Conservation (phyloP, 2,329 filamentous ascomycete species). For the Fusarium longipes region DNA sequence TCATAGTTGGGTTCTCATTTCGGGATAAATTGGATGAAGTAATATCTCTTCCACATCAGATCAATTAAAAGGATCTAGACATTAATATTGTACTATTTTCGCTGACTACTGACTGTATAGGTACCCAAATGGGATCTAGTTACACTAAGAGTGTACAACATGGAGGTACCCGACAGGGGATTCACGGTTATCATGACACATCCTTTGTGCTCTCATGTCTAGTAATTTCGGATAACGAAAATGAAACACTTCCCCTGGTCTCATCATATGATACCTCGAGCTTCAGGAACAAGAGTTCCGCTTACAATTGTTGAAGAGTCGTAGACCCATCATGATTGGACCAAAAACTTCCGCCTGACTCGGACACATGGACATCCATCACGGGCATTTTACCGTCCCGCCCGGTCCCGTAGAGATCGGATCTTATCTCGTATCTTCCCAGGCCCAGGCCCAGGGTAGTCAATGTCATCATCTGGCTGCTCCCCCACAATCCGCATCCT, state of each 20-base stretch:
- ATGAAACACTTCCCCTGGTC: background rate
- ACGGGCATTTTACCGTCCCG: constrained; percentile 8
- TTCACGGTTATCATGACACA: constrained; percentile 6
- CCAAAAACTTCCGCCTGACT: constrained; percentile 33
- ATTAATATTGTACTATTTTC: no score
- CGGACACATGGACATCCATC: constrained; percentile 34
- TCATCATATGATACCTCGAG: background rate
- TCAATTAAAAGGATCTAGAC: no score
- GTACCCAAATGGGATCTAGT: no score
- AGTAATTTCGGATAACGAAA: background rate
- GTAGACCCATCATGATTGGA: constrained; percentile 9
- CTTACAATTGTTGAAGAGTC: background rate
- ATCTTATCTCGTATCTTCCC: constrained; percentile 26
- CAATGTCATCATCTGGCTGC: constrained; percentile 25
- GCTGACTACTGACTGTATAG: no score
- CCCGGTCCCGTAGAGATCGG: constrained; percentile 19
- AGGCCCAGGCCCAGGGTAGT: constrained; percentile 3
- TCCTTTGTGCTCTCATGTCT: background rate
- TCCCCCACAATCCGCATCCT: constrained; percentile 20
- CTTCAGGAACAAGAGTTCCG: background rate
- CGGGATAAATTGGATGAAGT: no score
- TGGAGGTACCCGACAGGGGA: background rate
- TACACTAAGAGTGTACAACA: background rate
- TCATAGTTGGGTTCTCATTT: no score
- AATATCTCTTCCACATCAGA: no score